Conservation (phyloP, 1,139 yeast species). For the Debaryomyces robertsiae region DNA sequence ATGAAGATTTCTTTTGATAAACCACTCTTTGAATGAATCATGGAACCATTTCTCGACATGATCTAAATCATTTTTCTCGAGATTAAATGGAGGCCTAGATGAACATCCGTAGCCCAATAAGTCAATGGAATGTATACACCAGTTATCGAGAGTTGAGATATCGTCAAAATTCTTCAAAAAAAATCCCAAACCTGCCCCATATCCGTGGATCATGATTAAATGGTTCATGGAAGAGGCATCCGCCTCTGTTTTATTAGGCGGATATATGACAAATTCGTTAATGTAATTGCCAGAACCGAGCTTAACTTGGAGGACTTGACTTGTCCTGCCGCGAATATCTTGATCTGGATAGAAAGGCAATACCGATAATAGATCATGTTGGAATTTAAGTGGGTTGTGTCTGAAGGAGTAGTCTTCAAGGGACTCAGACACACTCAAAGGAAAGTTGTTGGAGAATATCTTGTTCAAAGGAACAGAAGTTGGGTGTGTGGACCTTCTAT, state of each 20-base stretch:
- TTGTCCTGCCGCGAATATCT: slow-evolving; percentile 33
- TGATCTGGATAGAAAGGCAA: slow-evolving; percentile 43
- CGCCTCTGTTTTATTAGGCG: slow-evolving; percentile 35
- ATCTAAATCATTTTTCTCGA: slow-evolving; percentile 27
- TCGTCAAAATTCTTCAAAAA: slow-evolving; percentile 61
- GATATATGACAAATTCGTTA: slow-evolving; percentile 64
- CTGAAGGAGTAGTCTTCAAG: slow-evolving; percentile 50
- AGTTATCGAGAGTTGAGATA: slow-evolving; percentile 37
- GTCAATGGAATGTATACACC: slow-evolving; percentile 75
- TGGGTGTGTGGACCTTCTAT: slow-evolving; percentile 58
- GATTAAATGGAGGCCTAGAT: slow-evolving; percentile 57
- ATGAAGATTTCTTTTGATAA: slow-evolving; percentile 30
- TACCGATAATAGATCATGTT: slow-evolving; percentile 50
- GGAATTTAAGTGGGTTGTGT: slow-evolving; percentile 47
- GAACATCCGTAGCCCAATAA: slow-evolving; percentile 79
- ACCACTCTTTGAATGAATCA: slow-evolving; percentile 52
- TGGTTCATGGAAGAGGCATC: slow-evolving; percentile 44
- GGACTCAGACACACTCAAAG: slow-evolving; percentile 55
- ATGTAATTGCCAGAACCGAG: slow-evolving; percentile 49
- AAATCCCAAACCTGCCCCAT: slow-evolving; percentile 79
- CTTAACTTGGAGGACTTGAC: slow-evolving; percentile 36
- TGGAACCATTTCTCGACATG: slow-evolving; percentile 57
- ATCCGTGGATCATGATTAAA: slow-evolving; percentile 70
- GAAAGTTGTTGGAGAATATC: slow-evolving; percentile 57
- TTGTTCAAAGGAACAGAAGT: slow-evolving; percentile 60